phyloP scores from a whole-genome alignment of 768 basidiomycete species.

The Podaxis pistillaris region DNA sequence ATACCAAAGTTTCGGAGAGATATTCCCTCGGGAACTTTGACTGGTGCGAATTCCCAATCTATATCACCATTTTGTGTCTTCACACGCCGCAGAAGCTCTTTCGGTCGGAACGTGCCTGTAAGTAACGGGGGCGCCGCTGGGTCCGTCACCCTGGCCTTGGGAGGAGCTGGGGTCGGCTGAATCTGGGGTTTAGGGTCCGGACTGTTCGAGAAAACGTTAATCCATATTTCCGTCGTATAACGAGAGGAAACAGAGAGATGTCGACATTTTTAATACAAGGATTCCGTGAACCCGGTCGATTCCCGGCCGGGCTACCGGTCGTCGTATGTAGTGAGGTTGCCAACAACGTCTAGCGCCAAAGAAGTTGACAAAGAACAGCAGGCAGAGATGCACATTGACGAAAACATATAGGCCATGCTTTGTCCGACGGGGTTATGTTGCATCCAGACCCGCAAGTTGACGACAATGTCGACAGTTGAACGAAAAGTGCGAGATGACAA shows the following conservation, averaged over 20 bases:
- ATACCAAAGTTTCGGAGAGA: constrained; percentile 86
- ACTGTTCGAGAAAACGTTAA: constrained; percentile 8
- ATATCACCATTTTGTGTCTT: constrained; percentile 18
- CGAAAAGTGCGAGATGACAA: background rate
- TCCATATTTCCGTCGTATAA: background rate
- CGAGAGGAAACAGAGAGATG: constrained; percentile 1
- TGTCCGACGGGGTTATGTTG: background rate
- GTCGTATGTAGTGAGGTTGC: background rate
- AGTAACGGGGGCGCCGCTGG: constrained; percentile 35
- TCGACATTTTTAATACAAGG: background rate
- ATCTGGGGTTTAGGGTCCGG: background rate
- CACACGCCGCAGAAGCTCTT: constrained; percentile 37
- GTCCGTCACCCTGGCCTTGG: constrained; percentile 17
- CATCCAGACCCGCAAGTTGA: constrained; percentile 5
- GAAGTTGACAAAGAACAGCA: background rate
- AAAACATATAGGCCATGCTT: background rate
- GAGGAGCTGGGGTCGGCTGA: background rate
- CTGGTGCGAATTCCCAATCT: constrained; percentile 68
- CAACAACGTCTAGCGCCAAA: background rate
- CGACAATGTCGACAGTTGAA: constrained; percentile 2
- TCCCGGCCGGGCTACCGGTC: background rate
- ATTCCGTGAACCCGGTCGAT: background rate
- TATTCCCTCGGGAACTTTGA: constrained; percentile 77
- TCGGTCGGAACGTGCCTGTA: constrained; percentile 51
- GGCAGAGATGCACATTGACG: background rate